Conservation (phyloP, 208 protist genomes). For the Endotrypanum monterogeii region DNA sequence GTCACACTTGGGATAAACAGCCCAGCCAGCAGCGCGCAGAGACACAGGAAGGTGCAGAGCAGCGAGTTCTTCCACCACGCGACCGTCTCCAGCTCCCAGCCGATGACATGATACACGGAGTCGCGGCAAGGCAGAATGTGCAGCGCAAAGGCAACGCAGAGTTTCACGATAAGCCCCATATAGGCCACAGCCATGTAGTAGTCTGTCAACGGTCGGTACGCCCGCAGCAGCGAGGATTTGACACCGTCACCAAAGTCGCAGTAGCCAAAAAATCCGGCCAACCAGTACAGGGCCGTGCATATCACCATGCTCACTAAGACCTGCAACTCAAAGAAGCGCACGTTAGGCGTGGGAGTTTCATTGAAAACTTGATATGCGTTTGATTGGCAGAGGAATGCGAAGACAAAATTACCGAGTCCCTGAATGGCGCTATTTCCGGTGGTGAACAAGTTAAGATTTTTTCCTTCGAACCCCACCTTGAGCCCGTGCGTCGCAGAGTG, state of each 20-base stretch:
- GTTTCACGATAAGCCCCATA: conserved; percentile 64
- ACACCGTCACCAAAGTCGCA: conserved; percentile 55
- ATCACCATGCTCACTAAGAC: conserved; percentile 57
- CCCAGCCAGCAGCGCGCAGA: conserved; percentile 52
- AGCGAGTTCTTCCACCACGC: conserved; percentile 59
- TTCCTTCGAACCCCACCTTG: conserved; percentile 27
- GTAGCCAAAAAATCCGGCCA: conserved; percentile 79
- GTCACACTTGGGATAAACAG: conserved; percentile 80
- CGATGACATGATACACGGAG: conserved; percentile 54
- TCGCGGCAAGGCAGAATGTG: conserved; percentile 73
- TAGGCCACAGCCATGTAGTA: conserved; percentile 68
- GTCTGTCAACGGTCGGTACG: conserved; percentile 61
- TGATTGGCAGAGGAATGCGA: conserved; percentile 69
- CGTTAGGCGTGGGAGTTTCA: conserved; percentile 48
- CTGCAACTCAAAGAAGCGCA: conserved; percentile 48
- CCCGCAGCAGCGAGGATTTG: conserved; percentile 50
- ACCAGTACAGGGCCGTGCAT: conserved; percentile 72
- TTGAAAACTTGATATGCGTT: conserved; percentile 66
- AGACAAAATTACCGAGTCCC: conserved; percentile 60
- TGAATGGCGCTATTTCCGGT: conserved; percentile 41
- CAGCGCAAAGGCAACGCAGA: conserved; percentile 75
- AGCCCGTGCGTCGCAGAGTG: conserved; percentile 41
- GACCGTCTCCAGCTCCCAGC: conserved; percentile 55
- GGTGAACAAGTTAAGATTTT: conserved; percentile 35
- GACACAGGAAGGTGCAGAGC: conserved; percentile 40